Evolutionary conservation across 768 basidiomycete species (phyloP), one percentile per base, ranked within the genome.

Genomic region (Suillus variegatus): DNA sequence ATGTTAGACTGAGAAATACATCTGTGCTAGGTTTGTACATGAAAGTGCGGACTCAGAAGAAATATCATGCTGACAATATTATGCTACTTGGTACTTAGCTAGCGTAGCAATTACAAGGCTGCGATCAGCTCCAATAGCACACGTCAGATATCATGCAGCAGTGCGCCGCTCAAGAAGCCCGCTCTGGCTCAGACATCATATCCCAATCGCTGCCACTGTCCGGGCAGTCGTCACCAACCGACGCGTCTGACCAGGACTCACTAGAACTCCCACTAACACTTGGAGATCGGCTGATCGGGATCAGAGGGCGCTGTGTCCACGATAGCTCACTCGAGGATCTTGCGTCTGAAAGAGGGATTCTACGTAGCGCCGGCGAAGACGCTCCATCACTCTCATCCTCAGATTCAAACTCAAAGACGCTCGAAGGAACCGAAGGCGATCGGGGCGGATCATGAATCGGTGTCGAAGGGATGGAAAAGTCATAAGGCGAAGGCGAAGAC

Each of bases 161-260:
- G 25, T 12, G 32, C 32, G 20, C 13, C 20, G 25, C 0, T 60
- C 28, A 60, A 32, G 25, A 28, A 6, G 58, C 43, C 13, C 41
- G 22, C 41, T 60, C 58, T 20, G 41, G 58, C 41, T 60, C 58
- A 44, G 58, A 60, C 58, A 77, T 40, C 49, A 76, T 35, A 28
- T 76, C 76, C 75, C 75, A 76, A 22, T 64, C 62, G 49, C 67
- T 66, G 4, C 63, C 32, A 32, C 32, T 60, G 40, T 67, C 68
- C 10, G 22, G 13, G 52, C 72, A 73, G 36, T 70, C 68, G 13
- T 20, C 54, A 12, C 46, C 2, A 2, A 10, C 46, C 7, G 54
- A 35, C 22, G 49, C 49, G 41, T 75, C 75, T 10, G 70, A 74
- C 76, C 76, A 76, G 13, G 73, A 65, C 38, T 68, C 73, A 10